Evolutionary conservation across 108 stramenopile genomes (phyloP), one percentile per base, ranked within the genome.

Genomic region (Mayamaea pseudoterrestris): DNA sequence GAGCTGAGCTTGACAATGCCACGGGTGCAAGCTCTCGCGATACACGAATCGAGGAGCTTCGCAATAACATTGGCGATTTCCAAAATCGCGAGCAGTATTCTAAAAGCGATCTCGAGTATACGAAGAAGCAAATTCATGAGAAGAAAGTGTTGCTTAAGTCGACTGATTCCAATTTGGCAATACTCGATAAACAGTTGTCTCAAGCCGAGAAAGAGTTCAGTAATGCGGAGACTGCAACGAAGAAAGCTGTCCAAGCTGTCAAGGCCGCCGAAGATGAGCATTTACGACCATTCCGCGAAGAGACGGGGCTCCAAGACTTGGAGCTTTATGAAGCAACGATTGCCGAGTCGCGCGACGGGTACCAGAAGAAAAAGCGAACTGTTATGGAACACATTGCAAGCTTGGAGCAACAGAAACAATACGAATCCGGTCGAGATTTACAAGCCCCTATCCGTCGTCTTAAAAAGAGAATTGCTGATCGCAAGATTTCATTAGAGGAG

Each of bases 281-380:
- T 43, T 71, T 81, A 13, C 69, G 55, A 20, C 79, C 83, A 11
- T 85, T 93, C 66, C 73, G 85, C 9, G 71, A 81, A 32, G 63
- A 53, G 20, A 91, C 89, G 22, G 89, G 87, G n/a, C 52, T 91
- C 29, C 53, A 41, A 16, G 87, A 94, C 53, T 57, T 91, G 49
- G 61, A 85, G 25, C 76, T 83, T 18, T 89, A 83, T 60, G 93
- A 90, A 35, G 73, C 76, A 37, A 77, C 79, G n/a, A 75, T 83
- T 12, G 77, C 76, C 5, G 75, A 86, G 57, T 61, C 61, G 29
- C 76, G 89, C 2, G 82, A 90, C 22, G 86, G 84, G 24, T 84
- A 83, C 55, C 57, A 78, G 53, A 67, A 68, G 29, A 83, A 79
- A 53, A 69, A 81, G 26, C 64, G 76, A 16, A 54, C 55, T 21